Base-by-base conservation (phyloP, 768 basidiomycete species). In the Mycena galopus region DNA sequence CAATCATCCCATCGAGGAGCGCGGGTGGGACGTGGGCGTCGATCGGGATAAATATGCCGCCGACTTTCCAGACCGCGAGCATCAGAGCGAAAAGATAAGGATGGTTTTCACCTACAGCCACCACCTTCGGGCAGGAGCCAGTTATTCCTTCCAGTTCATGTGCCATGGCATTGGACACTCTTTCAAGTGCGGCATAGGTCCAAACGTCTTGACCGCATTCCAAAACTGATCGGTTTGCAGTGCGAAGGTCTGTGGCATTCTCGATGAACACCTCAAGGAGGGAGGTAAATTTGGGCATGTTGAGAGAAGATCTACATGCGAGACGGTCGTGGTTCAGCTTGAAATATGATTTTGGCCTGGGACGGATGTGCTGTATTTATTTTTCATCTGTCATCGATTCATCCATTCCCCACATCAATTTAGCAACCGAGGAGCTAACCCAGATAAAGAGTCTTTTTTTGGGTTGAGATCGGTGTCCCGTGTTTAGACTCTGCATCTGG, bases 61-160 rank as follows among this genome's bases (percentile, higher is more conserved):
- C 56, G 5, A 73, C 9, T 65, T 73, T 73, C 72, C 72, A 73
- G 50, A 73, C 67, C 10, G 72, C 67, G 2, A 73, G 56, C 72
- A 73, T 73, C 4, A 73, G 67, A 33, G 68, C 72, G 53, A 73
- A 69, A 19, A 69, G 8, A 50, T 47, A 73, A 17, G 72, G 72
- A 30, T 73, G 72, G 50, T 73, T 73, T 35, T 73, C 72, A 29
- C 35, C 32, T 7, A 73, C 68, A 23, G 44, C 37, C 3, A 63
- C 72, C 1, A 73, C 62, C 62, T 53, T 69, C 4, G 67, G 61
- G 35, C 1, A 27, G 47, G 4, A 14, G 21, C 67, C 72, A 30
- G 23, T 8, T 6, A n/a, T 21, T 12, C 39, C 12, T 10, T 21
- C 12, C 56, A 73, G 29, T 5, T 73, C 67, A 0, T 29, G 16